Base-by-base conservation (phyloP, 306 rosid genomes). In the Dryas alaskensis region DNA sequence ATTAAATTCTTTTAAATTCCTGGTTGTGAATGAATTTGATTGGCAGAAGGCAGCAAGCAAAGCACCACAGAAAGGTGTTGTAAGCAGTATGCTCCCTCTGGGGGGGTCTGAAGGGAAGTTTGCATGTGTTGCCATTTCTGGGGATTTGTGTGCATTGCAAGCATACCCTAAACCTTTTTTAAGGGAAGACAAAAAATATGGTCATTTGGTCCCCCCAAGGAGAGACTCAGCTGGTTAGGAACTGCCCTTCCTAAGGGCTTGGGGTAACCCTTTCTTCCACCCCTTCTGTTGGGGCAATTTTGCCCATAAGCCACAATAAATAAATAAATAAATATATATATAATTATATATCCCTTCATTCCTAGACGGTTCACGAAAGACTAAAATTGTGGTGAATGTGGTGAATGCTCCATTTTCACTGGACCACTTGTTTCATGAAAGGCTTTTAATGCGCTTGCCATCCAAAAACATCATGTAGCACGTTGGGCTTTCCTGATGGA, bases 351-450 rank as follows among this genome's bases (percentile, higher is more conserved):
- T 22, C 3, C 37, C 37, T 31, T 31, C 37, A 31, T 31, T 31
- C 37, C 37, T 31, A 31, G 37, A 31, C 37, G 37, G 37, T 31
- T 31, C 37, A 31, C 37, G 37, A 31, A 31, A 31, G 37, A 31
- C 37, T 31, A 31, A 31, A 31, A 31, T 31, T 31, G 37, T 31
- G 2, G 37, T 31, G 37, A 31, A 31, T 31, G 37, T 1, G 37
- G 22, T 50, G 44, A 81, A 50, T 79, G 27, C 78, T 76, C 60
- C 58, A 49, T 55, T 49, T 61, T 58, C 37, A 31, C 60, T 79
- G 81, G 76, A 59, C 78, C 60, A 69, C 77, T 55, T 37, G 66
- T 22, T n/a, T 3, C 10, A 54, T 42, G 22, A 16, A 62, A 37
- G 16, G 27, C 51, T 37, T 78, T 58, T 72, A 11, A 37, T 73